phyloP scores from a whole-genome alignment of 2,329 filamentous ascomycete genomes.

The Lizonia empirigonia region DNA sequence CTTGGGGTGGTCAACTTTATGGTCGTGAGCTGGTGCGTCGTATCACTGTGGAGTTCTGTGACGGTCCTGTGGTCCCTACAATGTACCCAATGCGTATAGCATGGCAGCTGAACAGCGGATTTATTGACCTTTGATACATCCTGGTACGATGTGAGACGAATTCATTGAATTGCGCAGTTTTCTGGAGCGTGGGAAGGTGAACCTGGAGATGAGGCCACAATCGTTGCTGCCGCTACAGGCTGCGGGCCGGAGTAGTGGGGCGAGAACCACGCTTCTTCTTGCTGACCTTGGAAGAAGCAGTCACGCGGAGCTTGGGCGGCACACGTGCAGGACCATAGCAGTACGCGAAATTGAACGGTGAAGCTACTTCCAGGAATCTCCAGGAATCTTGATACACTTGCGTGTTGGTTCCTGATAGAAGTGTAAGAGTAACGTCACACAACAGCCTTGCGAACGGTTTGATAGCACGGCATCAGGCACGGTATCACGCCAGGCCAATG shows the following conservation, averaged over 20 bases:
- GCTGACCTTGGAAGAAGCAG: constrained; percentile 8
- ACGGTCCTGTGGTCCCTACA: constrained; percentile 4
- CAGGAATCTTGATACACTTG: constrained; percentile 16
- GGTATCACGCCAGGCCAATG: constrained; percentile 14
- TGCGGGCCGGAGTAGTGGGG: constrained; percentile 18
- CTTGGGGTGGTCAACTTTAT: constrained; percentile 3
- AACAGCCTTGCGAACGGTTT: constrained; percentile 17
- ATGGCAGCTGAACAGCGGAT: neutral
- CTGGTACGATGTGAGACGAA: neutral
- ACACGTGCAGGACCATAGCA: neutral
- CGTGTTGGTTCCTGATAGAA: constrained; percentile 11
- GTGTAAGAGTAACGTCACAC: constrained; percentile 16
- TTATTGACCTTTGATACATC: neutral
- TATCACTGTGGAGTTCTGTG: constrained; percentile 9
- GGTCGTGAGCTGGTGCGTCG: constrained; percentile 3
- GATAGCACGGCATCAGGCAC: constrained; percentile 7
- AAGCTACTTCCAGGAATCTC: constrained; percentile 13
- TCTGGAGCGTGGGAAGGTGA: neutral
- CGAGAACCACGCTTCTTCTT: constrained; percentile 1
- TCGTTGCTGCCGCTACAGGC: constrained; percentile 12
- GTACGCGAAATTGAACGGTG: constrained; percentile 10
- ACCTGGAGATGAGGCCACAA: constrained; percentile 8
- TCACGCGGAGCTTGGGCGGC: constrained; percentile 9
- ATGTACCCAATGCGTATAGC: neutral
- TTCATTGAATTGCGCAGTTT: neutral